Conservation (phyloP, 805 yeast genomes). For the Schwanniomyces sp. region DNA sequence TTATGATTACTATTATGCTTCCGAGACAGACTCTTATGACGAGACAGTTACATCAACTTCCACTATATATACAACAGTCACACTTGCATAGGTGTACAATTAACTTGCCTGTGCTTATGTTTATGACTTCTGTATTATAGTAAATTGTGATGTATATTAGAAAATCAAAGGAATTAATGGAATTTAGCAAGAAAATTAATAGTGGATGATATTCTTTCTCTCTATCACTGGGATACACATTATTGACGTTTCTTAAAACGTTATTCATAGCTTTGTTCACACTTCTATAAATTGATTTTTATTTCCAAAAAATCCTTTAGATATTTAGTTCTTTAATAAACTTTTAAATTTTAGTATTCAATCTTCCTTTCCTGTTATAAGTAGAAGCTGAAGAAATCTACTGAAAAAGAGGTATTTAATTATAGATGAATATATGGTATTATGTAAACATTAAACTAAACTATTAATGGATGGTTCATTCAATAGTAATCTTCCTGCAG, state of each 20-base stretch:
- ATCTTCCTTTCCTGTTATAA: no score
- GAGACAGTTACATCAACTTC: conserved; percentile 40
- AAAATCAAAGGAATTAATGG: background rate
- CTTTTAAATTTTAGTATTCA: background rate
- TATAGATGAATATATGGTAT: no score
- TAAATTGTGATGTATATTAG: background rate
- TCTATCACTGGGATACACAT: background rate
- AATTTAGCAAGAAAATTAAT: background rate
- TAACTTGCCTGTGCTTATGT: background rate
- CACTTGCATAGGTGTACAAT: conserved; percentile 11
- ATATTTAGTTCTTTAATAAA: background rate
- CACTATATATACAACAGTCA: conserved; percentile 35
- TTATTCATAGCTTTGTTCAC: background rate
- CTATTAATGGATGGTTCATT: no score
- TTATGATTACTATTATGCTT: conserved; percentile 35
- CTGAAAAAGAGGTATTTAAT: no score
- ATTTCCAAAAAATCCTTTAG: background rate
- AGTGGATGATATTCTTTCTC: background rate
- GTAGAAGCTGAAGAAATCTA: no score
- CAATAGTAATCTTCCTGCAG: no score
- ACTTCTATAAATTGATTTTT: background rate
- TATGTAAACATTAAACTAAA: no score
- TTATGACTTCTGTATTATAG: background rate
- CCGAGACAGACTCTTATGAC: conserved; percentile 23
- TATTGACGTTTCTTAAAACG: background rate